These are phyloP conservation scores for Lasiodiplodia gonubiensis DNA, from an alignment of 2,329 filamentous ascomycete genomes.

Conservation along the genomic window DNA sequence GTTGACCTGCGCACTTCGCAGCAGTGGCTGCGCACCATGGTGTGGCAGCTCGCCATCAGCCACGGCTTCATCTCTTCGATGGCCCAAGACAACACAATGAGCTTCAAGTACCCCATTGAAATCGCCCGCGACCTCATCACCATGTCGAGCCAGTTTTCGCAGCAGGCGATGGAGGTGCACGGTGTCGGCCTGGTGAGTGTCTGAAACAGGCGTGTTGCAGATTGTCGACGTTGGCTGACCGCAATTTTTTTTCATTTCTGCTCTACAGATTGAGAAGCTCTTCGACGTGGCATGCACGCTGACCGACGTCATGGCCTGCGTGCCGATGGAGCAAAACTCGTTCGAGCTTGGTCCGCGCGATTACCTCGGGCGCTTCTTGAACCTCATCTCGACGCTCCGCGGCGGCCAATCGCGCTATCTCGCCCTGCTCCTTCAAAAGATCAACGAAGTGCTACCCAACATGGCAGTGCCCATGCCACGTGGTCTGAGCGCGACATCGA, in stretches of 20 bases:
- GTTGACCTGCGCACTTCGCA: constrained; percentile 73
- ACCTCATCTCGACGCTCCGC: constrained; percentile 72
- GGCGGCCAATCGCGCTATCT: constrained; percentile 77
- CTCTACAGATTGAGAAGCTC: constrained; percentile 73
- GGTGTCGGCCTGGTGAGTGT: constrained; percentile 72
- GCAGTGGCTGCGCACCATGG: constrained; percentile 72
- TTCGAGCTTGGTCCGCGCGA: constrained; percentile 74
- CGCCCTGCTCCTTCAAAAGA: constrained; percentile 76
- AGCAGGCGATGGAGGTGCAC: constrained; percentile 74
- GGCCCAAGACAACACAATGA: constrained; percentile 64
- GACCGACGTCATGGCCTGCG: constrained; percentile 72
- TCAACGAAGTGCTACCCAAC: constrained; percentile 71
- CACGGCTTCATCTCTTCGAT: constrained; percentile 68
- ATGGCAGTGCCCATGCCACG: constrained; percentile 41
- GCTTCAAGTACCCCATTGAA: constrained; percentile 65
- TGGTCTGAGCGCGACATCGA: constrained; percentile 38
- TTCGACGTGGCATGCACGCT: constrained; percentile 77
- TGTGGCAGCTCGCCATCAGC: constrained; percentile 74
- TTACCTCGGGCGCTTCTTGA: constrained; percentile 71
- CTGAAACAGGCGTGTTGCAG: constrained; percentile 14
- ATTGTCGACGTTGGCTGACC: constrained; percentile 5
- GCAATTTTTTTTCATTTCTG: constrained; percentile 26
- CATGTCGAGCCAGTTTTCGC: constrained; percentile 74
- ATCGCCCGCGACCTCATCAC: constrained; percentile 65
- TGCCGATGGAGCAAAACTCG: constrained; percentile 59